Evolutionary conservation across 2,329 filamentous ascomycete species (phyloP), one percentile per base, ranked within the genome.

Genomic region (Aspergillus udagawae): DNA sequence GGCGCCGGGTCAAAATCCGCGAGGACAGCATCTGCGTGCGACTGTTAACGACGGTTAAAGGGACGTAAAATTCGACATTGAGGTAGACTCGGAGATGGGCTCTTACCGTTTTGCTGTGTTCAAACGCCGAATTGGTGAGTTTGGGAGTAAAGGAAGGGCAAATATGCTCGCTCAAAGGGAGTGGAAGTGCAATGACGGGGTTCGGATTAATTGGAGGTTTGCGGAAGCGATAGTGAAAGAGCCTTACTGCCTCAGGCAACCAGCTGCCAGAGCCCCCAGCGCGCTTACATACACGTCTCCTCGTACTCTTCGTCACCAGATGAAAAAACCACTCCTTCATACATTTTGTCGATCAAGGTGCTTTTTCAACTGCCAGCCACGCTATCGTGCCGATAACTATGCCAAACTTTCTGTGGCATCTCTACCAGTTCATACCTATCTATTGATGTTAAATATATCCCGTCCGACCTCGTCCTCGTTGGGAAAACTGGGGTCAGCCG

Each of bases 401-500:
- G 72, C 74, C 73, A 79, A 75, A 77, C 70, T 73, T 70, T 60
- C 59, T 63, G 67, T 73, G 72, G 67, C 62, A 61, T 60, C 55
- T 71, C 51, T 54, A 65, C 63, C 66, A 64, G 60, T 61, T 66
- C 54, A 57, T 50, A 63, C 60, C 72, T 74, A 74, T 68, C 66
- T 62, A 68, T 73, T 77, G 75, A 78, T 76, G 72, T 65, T 64
- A 70, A 65, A 71, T 69, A 72, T 60, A 58, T 59, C 62, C 60
- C 59, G 58, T 69, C 64, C 68, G 54, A 73, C 68, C 60, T 65
- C 66, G 70, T 71, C 67, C 67, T 73, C 72, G 71, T 72, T 73
- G 72, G 71, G 73, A 77, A 75, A 76, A 70, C 73, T 73, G 75
- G 75, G 75, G 75, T 77, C 72, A 73, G 63, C 67, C 70, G 66